Percentiles rank a stretch among this genome's conserved stretches.
Conservation (phyloP, 768 basidiomycete species). For the Amanita molliuscula region DNA sequence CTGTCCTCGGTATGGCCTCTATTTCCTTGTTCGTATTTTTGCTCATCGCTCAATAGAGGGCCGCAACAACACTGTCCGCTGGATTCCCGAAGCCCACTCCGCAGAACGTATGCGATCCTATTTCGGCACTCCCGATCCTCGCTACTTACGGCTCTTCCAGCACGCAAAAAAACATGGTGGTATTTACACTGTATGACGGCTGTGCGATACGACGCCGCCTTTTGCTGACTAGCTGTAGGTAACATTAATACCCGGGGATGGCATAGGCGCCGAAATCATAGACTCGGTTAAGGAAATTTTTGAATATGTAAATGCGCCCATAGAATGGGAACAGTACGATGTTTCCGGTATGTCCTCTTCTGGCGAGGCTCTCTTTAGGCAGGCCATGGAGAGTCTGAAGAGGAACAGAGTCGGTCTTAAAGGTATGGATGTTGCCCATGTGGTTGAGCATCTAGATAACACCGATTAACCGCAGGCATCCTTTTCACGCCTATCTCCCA, state of each 20-base stretch:
- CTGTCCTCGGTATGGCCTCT: constrained; percentile 38
- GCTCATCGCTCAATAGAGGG: constrained; percentile 30
- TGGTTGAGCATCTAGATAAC: neutral
- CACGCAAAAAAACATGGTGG: constrained; percentile 86
- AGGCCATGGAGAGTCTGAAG: constrained; percentile 96
- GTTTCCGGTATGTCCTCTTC: constrained; percentile 93
- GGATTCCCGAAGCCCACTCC: constrained; percentile 63
- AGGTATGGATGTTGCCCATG: constrained; percentile 40
- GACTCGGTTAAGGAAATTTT: constrained; percentile 99
- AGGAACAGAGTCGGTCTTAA: constrained; percentile 97
- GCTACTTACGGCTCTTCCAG: constrained; percentile 26
- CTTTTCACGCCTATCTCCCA: constrained; percentile 97
- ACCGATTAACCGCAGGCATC: constrained; percentile 52
- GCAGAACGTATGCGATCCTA: constrained; percentile 41
- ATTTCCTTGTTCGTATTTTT: neutral
- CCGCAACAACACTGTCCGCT: constrained; percentile 69
- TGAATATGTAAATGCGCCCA: constrained; percentile 93
- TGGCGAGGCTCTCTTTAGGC: constrained; percentile 91
- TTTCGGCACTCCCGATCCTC: constrained; percentile 8
- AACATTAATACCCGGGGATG: constrained; percentile 96
- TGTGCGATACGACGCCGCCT: neutral
- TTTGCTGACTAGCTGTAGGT: constrained; percentile 38
- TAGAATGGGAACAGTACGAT: constrained; percentile 98
- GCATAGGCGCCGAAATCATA: constrained; percentile 94
- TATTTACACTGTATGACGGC: constrained; percentile 67